phyloP scores from a whole-genome alignment of 108 stramenopile species.

The Nannochloropsis salina region DNA sequence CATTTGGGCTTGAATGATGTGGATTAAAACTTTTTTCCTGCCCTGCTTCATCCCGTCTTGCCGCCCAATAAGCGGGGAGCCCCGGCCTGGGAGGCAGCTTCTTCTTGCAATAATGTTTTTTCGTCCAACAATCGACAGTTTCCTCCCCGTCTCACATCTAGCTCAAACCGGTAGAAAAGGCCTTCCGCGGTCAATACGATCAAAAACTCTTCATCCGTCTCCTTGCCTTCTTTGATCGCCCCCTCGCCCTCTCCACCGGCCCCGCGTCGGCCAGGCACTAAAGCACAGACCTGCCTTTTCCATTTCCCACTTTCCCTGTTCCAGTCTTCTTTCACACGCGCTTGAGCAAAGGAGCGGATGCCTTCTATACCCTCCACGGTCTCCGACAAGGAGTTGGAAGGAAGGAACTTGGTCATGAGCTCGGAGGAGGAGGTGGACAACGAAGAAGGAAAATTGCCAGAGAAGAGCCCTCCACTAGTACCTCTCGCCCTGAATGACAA shows the following conservation, averaged over 20 bases:
- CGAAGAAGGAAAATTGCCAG: background rate
- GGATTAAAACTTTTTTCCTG: too few relatives aligned
- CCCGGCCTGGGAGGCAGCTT: background rate
- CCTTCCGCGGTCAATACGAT: slow-evolving; percentile 42
- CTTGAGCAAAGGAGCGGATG: slow-evolving; percentile 37
- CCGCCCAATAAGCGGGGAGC: background rate
- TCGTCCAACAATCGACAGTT: slow-evolving; percentile 39
- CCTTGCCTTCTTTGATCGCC: background rate
- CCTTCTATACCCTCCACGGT: slow-evolving; percentile 37
- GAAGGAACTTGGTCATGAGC: slow-evolving; percentile 19
- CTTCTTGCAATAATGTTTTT: slow-evolving; percentile 32
- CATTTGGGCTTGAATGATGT: too few relatives aligned
- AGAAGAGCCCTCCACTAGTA: background rate
- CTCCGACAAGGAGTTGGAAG: slow-evolving; percentile 27
- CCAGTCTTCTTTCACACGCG: slow-evolving; percentile 32
- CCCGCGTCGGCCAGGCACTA: background rate
- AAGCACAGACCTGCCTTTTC: background rate
- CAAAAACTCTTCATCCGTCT: slow-evolving; percentile 24
- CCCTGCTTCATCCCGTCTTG: background rate
- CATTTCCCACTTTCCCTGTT: slow-evolving; percentile 21
- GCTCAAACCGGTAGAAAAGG: slow-evolving; percentile 34
- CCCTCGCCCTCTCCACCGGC: background rate
- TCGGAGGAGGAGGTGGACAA: background rate
- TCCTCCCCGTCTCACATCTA: slow-evolving; percentile 36
- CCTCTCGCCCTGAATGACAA: background rate